Evolutionary conservation across 2,329 filamentous ascomycete genomes (phyloP).

Genomic region (Leptographium galeiforme): DNA sequence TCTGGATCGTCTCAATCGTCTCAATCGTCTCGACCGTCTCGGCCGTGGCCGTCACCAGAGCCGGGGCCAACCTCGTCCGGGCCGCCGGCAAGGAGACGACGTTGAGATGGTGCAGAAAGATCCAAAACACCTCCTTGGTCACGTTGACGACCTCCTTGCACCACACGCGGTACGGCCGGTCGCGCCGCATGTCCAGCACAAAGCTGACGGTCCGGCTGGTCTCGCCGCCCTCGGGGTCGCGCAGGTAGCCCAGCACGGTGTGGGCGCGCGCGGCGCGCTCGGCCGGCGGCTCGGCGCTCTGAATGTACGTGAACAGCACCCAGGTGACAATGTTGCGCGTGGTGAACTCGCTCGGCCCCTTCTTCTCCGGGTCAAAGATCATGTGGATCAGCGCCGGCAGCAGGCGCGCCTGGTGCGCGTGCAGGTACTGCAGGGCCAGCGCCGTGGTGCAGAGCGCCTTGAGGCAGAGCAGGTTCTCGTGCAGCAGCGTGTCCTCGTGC

Average conservation of each 20-base stretch:
- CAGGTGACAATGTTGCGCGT: constrained; percentile 84
- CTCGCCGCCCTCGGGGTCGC: constrained; percentile 64
- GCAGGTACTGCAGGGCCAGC: constrained; percentile 67
- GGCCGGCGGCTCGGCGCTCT: constrained; percentile 46
- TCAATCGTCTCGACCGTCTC: too few relatives aligned
- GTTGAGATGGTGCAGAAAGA: constrained; percentile 90
- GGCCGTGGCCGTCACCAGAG: too few relatives aligned
- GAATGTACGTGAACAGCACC: constrained; percentile 77
- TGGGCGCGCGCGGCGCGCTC: constrained; percentile 57
- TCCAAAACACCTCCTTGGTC: constrained; percentile 98
- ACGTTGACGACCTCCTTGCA: constrained; percentile 84
- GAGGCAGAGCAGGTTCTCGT: constrained; percentile 83
- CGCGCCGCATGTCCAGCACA: constrained; percentile 75
- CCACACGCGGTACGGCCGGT: constrained; percentile 86
- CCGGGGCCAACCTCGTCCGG: background rate
- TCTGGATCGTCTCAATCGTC: too few relatives aligned
- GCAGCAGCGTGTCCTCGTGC: constrained; percentile 83
- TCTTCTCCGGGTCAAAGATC: constrained; percentile 96
- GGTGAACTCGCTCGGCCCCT: constrained; percentile 91
- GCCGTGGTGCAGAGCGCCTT: constrained; percentile 92
- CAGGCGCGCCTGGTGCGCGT: constrained; percentile 63
- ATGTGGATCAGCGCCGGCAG: constrained; percentile 79
- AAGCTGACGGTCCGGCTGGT: constrained; percentile 68
- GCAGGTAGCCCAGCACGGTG: constrained; percentile 66
- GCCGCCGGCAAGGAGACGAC: constrained; percentile 52